Conservation (phyloP, 2,329 filamentous ascomycete species). For the Ophiostoma ips region DNA sequence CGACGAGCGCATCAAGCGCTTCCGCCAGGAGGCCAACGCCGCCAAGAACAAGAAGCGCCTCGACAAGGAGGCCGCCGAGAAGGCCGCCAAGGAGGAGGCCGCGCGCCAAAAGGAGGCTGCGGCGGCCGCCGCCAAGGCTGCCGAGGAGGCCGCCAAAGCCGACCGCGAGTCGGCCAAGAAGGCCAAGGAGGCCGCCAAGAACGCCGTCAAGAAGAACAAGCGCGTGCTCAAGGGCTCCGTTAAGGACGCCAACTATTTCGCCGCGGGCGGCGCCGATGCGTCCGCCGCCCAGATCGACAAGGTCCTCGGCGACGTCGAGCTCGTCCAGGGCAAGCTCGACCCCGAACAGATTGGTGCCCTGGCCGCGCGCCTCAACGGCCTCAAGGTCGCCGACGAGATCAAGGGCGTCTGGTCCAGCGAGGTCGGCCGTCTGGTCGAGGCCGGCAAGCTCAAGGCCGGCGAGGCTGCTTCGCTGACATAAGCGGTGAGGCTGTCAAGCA, state of each 20-base stretch:
- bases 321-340: slow-evolving; percentile 77
- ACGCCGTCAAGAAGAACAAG: slow-evolving; percentile 99
- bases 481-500: not conserved
- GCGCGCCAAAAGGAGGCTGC: slow-evolving; percentile 72
- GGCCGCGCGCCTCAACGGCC: slow-evolving; percentile 63
- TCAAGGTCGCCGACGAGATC: slow-evolving; percentile 71
- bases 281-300: slow-evolving; percentile 67
- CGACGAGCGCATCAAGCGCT: slow-evolving; percentile 95
- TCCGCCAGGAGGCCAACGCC: slow-evolving; percentile 81
- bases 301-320: slow-evolving; percentile 74
- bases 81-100: slow-evolving; percentile 74
- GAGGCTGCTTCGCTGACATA: slow-evolving; percentile 55
- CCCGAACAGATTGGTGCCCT: slow-evolving; percentile 78
- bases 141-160: slow-evolving; percentile 74
- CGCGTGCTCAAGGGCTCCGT: slow-evolving; percentile 84
- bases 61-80: slow-evolving; percentile 84
- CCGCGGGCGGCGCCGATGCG: slow-evolving; percentile 51
- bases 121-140: slow-evolving; percentile 64
- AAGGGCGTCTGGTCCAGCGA: slow-evolving; percentile 71
- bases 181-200: slow-evolving; percentile 97
- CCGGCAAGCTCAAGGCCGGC: slow-evolving; percentile 74
- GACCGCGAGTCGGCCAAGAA: slow-evolving; percentile 81
- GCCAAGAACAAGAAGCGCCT: slow-evolving; percentile 91
- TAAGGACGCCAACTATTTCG: slow-evolving; percentile 98
- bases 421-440: slow-evolving; percentile 61